Evolutionary conservation across 2,329 filamentous ascomycete species (phyloP).

Genomic region (Elsinoe arachidis): DNA sequence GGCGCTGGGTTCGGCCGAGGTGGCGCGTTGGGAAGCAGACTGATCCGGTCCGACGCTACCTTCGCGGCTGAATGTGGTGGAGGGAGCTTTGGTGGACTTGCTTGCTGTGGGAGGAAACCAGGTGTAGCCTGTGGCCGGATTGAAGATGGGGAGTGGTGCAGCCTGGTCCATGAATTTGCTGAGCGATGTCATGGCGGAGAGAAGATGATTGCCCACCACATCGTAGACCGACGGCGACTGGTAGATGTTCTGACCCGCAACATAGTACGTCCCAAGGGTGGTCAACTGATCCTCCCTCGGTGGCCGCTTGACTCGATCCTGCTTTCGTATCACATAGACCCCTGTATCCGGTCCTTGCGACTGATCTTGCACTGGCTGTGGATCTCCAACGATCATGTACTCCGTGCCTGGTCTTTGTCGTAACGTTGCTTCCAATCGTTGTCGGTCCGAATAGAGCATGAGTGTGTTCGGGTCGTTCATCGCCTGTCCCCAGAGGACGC

Average conservation of each 20-base stretch:
- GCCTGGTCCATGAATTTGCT: conserved; percentile 47
- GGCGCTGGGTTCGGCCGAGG: conserved; percentile 3
- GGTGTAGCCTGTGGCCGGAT: conserved; percentile 51
- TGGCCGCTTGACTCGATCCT: conserved; percentile 37
- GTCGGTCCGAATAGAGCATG: conserved; percentile 45
- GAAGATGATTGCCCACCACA: conserved; percentile 39
- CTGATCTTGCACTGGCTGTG: conserved; percentile 35
- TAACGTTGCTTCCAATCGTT: conserved; percentile 47
- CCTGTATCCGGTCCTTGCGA: conserved; percentile 31
- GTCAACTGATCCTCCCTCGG: conserved; percentile 42
- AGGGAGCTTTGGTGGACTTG: conserved; percentile 22
- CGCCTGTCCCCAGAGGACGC: conserved; percentile 45
- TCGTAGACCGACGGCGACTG: conserved; percentile 54
- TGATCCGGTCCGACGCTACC: conserved; percentile 30
- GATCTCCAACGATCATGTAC: conserved; percentile 52
- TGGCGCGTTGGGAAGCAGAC: conserved; percentile 1
- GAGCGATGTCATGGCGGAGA: conserved; percentile 48
- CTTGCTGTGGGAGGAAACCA: conserved; percentile 44
- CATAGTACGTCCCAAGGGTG: conserved; percentile 50
- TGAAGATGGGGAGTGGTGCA: conserved; percentile 47
- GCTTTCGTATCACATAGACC: conserved; percentile 54
- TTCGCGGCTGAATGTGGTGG: conserved; percentile 34
- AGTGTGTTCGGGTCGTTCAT: conserved; percentile 41
- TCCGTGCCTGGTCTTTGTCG: conserved; percentile 49
- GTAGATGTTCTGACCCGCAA: conserved; percentile 52